Conservation (phyloP, 257 asterid species). For the Thymus quinquecostatus region DNA sequence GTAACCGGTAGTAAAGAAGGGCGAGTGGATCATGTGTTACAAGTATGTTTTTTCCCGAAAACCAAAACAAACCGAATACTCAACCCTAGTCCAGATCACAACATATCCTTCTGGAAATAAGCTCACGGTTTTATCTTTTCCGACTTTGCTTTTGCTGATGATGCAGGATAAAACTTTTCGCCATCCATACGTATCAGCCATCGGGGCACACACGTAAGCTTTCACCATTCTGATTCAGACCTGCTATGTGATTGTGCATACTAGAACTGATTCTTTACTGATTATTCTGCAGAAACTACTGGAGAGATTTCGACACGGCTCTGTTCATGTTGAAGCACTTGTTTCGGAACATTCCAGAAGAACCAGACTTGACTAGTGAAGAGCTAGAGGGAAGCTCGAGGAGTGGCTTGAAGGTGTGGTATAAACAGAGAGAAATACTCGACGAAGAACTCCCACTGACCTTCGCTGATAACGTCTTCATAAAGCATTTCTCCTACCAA, state of each 20-base stretch:
- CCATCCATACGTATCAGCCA: slow-evolving; percentile 88
- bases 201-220: slow-evolving; percentile 91
- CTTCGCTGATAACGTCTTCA: slow-evolving; percentile 64
- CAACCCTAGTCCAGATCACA: background rate
- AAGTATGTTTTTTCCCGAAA: slow-evolving; percentile 51
- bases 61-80: too few species aligned
- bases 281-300: slow-evolving; percentile 69
- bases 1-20: slow-evolving; percentile 76
- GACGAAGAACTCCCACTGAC: slow-evolving; percentile 87
- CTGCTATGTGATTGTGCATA: background rate
- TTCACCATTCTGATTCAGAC: slow-evolving; percentile 8
- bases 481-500: slow-evolving; percentile 61
- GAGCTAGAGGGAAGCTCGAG: slow-evolving; percentile 44
- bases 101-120: slow-evolving; percentile 10
- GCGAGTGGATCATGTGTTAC: slow-evolving; percentile 85
- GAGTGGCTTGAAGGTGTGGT: slow-evolving; percentile 45
- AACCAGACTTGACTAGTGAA: slow-evolving; percentile 40
- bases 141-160: slow-evolving; percentile 15
- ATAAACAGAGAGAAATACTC: slow-evolving; percentile 53
- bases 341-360: slow-evolving; percentile 72
- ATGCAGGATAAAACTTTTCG: slow-evolving; percentile 96
- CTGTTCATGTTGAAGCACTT: slow-evolving; percentile 89
- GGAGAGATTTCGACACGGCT: slow-evolving; percentile 94
- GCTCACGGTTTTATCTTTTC: background rate
- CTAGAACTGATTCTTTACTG: background rate